Evolutionary conservation across 192 early-diverging fungal species (phyloP).

Genomic region (Dispira simplex): DNA sequence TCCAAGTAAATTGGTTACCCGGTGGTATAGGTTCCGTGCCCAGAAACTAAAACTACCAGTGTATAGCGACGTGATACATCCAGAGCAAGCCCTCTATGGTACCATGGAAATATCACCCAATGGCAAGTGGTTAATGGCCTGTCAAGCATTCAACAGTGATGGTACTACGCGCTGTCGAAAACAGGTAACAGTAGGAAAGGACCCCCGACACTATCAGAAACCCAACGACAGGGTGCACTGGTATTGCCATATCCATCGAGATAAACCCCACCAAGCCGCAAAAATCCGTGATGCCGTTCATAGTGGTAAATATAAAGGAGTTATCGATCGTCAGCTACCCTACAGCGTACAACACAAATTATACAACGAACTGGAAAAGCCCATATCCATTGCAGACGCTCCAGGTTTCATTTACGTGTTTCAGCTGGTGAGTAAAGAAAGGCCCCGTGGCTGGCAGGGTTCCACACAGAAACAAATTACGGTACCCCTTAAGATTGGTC

Average conservation of each 20-base stretch:
- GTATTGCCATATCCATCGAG: not conserved
- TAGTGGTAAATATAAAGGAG: not conserved
- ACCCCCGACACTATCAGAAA: not conserved
- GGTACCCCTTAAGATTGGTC: not conserved
- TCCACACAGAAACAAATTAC: not conserved
- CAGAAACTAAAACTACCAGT: not conserved
- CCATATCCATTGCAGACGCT: not conserved
- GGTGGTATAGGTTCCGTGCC: no score
- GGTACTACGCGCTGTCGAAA: not conserved
- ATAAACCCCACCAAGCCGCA: not conserved
- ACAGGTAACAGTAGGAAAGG: not conserved
- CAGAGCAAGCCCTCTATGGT: not conserved
- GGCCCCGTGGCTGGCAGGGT: not conserved
- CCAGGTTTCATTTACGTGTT: conserved; percentile 8
- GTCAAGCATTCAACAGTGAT: not conserved
- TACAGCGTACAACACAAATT: not conserved
- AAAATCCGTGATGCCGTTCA: not conserved
- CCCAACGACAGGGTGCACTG: not conserved
- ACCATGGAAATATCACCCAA: not conserved
- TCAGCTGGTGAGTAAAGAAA: not conserved
- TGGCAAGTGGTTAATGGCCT: not conserved
- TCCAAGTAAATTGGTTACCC: no score
- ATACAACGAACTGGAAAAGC: not conserved
- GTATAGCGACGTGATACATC: not conserved
- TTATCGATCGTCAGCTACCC: not conserved